Base-by-base conservation (phyloP, 1,284 basidiomycete species). In the Trametes sp. region DNA sequence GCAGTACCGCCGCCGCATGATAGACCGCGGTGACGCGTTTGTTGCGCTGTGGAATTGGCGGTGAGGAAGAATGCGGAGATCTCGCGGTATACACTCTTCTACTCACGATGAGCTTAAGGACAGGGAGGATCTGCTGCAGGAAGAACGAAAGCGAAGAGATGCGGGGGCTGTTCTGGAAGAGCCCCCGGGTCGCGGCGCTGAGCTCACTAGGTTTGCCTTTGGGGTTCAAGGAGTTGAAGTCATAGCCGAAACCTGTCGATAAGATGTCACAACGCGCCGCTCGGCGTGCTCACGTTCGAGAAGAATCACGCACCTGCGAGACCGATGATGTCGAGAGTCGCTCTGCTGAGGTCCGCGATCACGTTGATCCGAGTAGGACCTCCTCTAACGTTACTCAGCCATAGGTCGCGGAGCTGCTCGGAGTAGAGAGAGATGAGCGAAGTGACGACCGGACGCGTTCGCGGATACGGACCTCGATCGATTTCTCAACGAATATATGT, bases 401-500 rank as follows among this genome's bases (percentile, higher is more conserved):
- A 75, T 13, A 63, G 28, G 35, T 76, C 72, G 4, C 74, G 73
- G 4, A 76, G 69, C 75, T 75, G 46, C 14, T 3, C 19, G 38
- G 7, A 10, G 13, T n/a, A 1, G 11, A 24, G 10, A 24, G 7
- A 10, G 24, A 1, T 26, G 14, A 16, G 2, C 44, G 26, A 14
- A 1, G 24, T n/a, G n/a, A n/a, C n/a, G 28, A 4, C 1, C 45
- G 14, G 0, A 4, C 9, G 23, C 14, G 33, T 29, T 11, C 24
- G 13, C n/a, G 9, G 2, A 63, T 62, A 38, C 41, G 1, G 44
- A 86, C 87, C 66, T 83, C 74, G 0, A 77, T 65, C 0, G 86
- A 73, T 72, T 87, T 87, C 3, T 81, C 77, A 1, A 85, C 64
- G 61, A 89, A 88, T 23, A 87, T 79, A 23, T 77, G 76, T 0